These are phyloP conservation scores for Skeletonema costatum DNA, from an alignment of 108 stramenopile species.

Conservation along the genomic window DNA sequence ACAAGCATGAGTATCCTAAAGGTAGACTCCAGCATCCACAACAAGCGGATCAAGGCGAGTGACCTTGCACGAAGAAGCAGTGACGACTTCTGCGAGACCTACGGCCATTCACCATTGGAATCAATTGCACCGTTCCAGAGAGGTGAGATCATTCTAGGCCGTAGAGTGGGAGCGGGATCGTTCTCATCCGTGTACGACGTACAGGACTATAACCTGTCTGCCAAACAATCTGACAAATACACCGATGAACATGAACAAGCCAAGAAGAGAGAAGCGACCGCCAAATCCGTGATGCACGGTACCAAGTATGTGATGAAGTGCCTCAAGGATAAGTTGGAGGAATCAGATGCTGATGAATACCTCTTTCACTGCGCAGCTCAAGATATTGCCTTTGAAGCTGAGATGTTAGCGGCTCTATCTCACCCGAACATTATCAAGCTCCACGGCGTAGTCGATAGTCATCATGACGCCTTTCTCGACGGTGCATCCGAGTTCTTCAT, in stretches of 20 bases:
- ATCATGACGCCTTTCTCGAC: neutral
- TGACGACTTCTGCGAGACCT: neutral
- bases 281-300: neutral
- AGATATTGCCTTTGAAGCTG: neutral
- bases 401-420: neutral
- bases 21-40: neutral
- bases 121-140: constrained; percentile 1
- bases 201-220: neutral
- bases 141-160: constrained; percentile 1
- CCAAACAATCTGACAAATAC: neutral
- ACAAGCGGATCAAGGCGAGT: neutral
- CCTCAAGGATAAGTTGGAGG: neutral
- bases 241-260: neutral
- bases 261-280: neutral
- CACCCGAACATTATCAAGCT: neutral
- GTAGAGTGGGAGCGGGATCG: neutral
- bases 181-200: neutral
- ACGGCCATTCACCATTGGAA: neutral
- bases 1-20: too few relatives aligned
- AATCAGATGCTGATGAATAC: neutral
- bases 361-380: neutral
- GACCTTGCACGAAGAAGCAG: neutral
- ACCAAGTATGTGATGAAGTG: neutral
- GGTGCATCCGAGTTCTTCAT: constrained; percentile 62
- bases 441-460: neutral